Conservation (phyloP, 176 grass and related monocot genomes). For the Zea mays region Zm-B73-REFERENCE-NAM-5.0 NC_050104.1:118239501-118240000, state of each 20-base stretch:
- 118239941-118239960: background rate
- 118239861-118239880: background rate
- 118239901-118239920: background rate
- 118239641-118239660: background rate
- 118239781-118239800: background rate
- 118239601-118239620: background rate
- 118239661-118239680: background rate
- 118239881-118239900: background rate
- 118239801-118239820: background rate
- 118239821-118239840: background rate
- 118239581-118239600: background rate
- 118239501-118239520: background rate
- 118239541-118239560: slow-evolving; percentile 31
- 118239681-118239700: background rate
- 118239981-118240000: background rate
- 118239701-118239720: background rate
- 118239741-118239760: background rate
- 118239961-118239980: background rate
- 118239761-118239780: background rate
- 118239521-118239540: slow-evolving; percentile 9
- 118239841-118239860: background rate
- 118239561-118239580: background rate
- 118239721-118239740: background rate
- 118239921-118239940: background rate
- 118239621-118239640: background rate